phyloP scores from a whole-genome alignment of 2,329 filamentous ascomycete species.

The Talaromyces sp. region DNA sequence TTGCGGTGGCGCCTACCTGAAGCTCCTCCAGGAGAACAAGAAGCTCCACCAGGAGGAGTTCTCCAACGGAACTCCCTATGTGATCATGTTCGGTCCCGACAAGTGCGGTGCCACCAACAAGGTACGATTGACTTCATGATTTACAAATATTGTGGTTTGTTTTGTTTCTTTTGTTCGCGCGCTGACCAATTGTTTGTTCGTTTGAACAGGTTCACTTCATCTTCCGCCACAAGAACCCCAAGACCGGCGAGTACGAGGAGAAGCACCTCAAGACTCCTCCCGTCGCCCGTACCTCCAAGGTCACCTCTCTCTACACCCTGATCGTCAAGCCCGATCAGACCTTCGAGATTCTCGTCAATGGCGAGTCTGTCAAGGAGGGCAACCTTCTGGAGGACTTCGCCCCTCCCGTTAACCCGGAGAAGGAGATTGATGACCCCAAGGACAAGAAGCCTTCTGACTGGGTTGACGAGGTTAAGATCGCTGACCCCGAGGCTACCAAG shows the following conservation, averaged over 20 bases:
- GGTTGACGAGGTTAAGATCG: constrained; percentile 90
- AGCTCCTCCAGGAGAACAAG: constrained; percentile 97
- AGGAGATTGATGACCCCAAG: constrained; percentile 93
- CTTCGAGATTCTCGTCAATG: constrained; percentile 89
- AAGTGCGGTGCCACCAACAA: constrained; percentile 99
- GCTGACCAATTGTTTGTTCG: background rate
- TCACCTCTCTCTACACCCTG: constrained; percentile 91
- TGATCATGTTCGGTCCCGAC: constrained; percentile 99
- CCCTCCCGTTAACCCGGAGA: constrained; percentile 87
- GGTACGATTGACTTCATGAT: constrained; percentile 55
- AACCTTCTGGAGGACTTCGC: constrained; percentile 91
- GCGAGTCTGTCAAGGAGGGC: constrained; percentile 83
- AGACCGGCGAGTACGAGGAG: constrained; percentile 99
- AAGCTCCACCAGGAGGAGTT: constrained; percentile 97
- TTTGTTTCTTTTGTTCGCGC: too few species aligned
- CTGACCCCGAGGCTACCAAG: constrained; percentile 92
- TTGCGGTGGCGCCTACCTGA: constrained; percentile 98
- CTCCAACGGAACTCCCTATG: constrained; percentile 93
- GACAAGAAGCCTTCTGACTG: constrained; percentile 94
- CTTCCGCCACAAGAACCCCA: constrained; percentile 99
- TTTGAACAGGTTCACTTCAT: constrained; percentile 74
- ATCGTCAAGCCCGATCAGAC: constrained; percentile 97
- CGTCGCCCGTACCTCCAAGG: constrained; percentile 85
- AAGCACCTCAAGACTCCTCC: constrained; percentile 91
- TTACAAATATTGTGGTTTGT: background rate